Conservation (phyloP, 2,329 filamentous ascomycete species). For the Hypoxylon sp. region DNA sequence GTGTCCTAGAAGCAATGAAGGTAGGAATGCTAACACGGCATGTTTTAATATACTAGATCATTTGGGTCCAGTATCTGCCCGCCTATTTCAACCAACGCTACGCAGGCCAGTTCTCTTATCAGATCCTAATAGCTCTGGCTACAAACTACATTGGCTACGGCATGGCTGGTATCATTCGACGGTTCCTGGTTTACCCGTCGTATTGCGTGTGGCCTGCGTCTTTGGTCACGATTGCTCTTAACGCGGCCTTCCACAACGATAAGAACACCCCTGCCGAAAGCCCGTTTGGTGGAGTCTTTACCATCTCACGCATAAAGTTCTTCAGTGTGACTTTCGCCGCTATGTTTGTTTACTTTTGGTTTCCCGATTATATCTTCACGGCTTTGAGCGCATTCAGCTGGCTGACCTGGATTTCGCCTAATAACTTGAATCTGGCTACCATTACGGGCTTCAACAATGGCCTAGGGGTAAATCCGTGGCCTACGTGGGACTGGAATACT, state of each 20-base stretch:
- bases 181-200: conserved; percentile 67
- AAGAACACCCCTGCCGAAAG: conserved; percentile 56
- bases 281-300: conserved; percentile 60
- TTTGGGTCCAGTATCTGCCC: conserved; percentile 65
- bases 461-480: conserved; percentile 55
- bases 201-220: conserved; percentile 66
- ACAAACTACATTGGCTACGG: conserved; percentile 71
- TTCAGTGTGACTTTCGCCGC: conserved; percentile 60
- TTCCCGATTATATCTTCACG: conserved; percentile 66
- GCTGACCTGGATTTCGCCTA: conserved; percentile 66
- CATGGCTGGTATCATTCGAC: conserved; percentile 62
- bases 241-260: conserved; percentile 63
- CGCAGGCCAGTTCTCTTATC: conserved; percentile 64
- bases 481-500: conserved; percentile 61
- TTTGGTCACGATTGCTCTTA: conserved; percentile 63
- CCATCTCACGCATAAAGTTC: conserved; percentile 62
- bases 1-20: too few relatives aligned
- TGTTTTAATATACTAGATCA: conserved; percentile 50
- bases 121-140: conserved; percentile 64
- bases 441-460: conserved; percentile 56
- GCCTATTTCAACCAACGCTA: conserved; percentile 67
- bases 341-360: conserved; percentile 68
- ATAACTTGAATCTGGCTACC: conserved; percentile 53
- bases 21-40: too few relatives aligned
- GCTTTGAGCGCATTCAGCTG: conserved; percentile 65